phyloP scores from a whole-genome alignment of 306 rosid species.

The Citrullus amarus region DNA sequence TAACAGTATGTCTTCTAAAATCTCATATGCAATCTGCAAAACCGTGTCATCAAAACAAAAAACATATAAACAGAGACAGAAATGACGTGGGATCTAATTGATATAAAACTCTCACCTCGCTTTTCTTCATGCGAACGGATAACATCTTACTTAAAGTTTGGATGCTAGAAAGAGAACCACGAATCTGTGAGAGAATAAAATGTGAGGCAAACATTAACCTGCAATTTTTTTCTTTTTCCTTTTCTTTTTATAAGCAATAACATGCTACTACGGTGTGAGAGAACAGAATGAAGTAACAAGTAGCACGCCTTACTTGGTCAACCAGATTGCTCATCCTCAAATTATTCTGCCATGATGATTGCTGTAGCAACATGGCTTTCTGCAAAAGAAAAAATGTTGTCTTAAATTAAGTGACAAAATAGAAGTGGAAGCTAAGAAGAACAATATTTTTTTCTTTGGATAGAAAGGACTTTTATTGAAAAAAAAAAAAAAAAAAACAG shows the following conservation, averaged over 20 bases:
- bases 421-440: not conserved
- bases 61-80: not conserved
- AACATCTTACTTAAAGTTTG: conserved; percentile 80
- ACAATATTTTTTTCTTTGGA: not conserved
- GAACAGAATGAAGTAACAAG: conserved; percentile 1
- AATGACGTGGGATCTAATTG: not conserved
- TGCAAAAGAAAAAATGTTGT: conserved; percentile 24
- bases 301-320: conserved; percentile 53
- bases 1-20: conserved; percentile 68
- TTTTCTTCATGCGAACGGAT: conserved; percentile 58
- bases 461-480: too few species aligned
- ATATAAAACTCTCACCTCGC: conserved; percentile 44
- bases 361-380: conserved; percentile 86
- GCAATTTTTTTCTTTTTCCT: not conserved
- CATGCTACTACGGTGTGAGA: conserved; percentile 1
- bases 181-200: conserved; percentile 43
- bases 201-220: conserved; percentile 14
- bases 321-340: conserved; percentile 72
- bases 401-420: not conserved
- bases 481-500: too few species aligned
- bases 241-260: not conserved
- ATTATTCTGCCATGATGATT: conserved; percentile 90
- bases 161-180: conserved; percentile 88
- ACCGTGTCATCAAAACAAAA: conserved; percentile 8
- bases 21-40: conserved; percentile 71